Evolutionary conservation across 106 monocot genomes (phyloP), one percentile per base, ranked within the genome.

Genomic region (Phalaenopsis aphrodite): DNA sequence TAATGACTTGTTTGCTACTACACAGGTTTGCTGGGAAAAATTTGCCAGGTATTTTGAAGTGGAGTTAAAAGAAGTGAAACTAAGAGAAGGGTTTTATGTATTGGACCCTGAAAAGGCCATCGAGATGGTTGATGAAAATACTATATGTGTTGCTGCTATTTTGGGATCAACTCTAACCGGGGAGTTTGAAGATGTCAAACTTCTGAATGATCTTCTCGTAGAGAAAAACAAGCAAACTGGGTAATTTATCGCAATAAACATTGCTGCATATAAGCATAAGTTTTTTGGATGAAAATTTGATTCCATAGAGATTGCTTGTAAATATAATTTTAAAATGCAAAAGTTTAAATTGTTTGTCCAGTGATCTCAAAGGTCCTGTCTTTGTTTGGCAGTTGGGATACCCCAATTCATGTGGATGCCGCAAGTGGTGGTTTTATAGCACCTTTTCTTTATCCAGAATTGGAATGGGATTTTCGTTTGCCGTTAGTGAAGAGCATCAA

Each of bases 41-140:
- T 95, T 95, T 81, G 92, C 97, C 38, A 91, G 92, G 67, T 97
- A 95, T 49, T 97, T 97, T 69, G 94, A 97, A 84, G 96, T 97
- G 7, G 90, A 94, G 73, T 71, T 97, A 68, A 97, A 94, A 76
- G 90, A 95, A 85, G 92, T 95, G 79, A 92, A 92, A 84, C 55
- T 95, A 12, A 85, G 43, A 67, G 90, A 93, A 41, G 93, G 91
- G 0, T 89, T 69, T 23, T 95, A 93, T 74, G 84, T 91, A 19
- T 91, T 95, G 90, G 90, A 95, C 69, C 90, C 90, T 43, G 86
- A 76, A 36, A 95, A 95, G 49, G 93, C 95, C 39, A 87, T 90
- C 69, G 92, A 92, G 42, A 78, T 95, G 90, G 92, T 95, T 64
- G 94, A 95, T 79, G 94, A 90, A 78, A 91, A 89, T 69, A 89